Conservation (phyloP, 495 filamentous ascomycete genomes). For the Daldinia vernicosa region DNA sequence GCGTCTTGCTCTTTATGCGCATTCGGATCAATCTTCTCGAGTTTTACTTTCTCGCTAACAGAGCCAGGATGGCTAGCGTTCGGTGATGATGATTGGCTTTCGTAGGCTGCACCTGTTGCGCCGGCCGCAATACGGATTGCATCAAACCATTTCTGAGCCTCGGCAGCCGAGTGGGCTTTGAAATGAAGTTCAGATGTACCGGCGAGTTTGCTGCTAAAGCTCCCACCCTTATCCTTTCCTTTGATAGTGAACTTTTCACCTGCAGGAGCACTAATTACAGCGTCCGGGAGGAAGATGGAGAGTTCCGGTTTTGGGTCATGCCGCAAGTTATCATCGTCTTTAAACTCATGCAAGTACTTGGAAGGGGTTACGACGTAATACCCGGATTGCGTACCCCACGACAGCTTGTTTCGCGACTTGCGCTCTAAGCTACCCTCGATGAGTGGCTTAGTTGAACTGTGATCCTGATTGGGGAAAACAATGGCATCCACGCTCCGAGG, state of each 20-base stretch:
- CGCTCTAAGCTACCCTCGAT: constrained; percentile 89
- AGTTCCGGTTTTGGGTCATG: constrained; percentile 85
- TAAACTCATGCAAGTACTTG: constrained; percentile 94
- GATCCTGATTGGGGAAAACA: constrained; percentile 86
- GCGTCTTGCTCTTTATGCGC: constrained; percentile 49
- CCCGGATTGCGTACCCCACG: constrained; percentile 76
- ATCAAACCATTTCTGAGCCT: constrained; percentile 86
- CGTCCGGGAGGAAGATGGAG: constrained; percentile 92
- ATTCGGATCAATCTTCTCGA: constrained; percentile 34
- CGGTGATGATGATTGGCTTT: constrained; percentile 42
- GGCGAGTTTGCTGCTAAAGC: constrained; percentile 61
- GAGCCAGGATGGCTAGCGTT: constrained; percentile 16
- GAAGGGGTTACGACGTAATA: constrained; percentile 91
- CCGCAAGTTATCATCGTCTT: constrained; percentile 84
- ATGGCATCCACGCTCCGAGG: constrained; percentile 76
- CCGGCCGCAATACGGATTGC: constrained; percentile 64
- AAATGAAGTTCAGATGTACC: constrained; percentile 63
- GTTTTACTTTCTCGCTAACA: constrained; percentile 19
- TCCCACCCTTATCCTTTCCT: constrained; percentile 79
- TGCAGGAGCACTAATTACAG: constrained; percentile 74
- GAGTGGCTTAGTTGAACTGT: constrained; percentile 78
- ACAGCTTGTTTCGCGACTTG: constrained; percentile 78
- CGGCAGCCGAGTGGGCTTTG: constrained; percentile 73
- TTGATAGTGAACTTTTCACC: constrained; percentile 92
- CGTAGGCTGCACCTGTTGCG: constrained; percentile 46